A percentile compares a stretch with the other conserved stretches of the same genome.
Evolutionary conservation across 345 rosid species (phyloP).

Genomic region (Populus tremula): DNA sequence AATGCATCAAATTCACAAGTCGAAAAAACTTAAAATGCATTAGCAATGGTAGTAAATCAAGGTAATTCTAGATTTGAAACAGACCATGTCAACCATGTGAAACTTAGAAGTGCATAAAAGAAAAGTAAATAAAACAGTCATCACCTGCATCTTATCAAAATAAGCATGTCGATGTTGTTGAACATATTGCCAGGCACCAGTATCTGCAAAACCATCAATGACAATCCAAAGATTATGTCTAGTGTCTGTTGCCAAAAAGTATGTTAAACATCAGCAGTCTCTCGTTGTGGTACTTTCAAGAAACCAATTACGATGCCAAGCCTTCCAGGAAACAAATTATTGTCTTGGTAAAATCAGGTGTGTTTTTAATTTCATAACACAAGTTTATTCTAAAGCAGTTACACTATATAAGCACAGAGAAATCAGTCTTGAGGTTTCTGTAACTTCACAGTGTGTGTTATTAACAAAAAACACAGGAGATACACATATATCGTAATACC

Average conservation of each 20-base stretch:
- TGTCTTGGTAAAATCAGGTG: no score
- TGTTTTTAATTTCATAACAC: no score
- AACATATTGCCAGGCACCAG: slow-evolving; percentile 88
- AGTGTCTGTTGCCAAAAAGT: no score
- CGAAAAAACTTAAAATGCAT: not conserved
- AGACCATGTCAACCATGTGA: not conserved
- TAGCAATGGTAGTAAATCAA: not conserved
- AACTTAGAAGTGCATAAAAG: not conserved
- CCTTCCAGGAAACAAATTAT: no score
- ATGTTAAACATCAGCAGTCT: no score
- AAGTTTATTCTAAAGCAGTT: no score
- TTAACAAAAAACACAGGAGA: no score
- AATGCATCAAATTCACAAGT: not conserved
- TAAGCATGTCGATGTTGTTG: slow-evolving; percentile 81
- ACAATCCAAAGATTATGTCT: not conserved
- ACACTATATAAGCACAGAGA: no score
- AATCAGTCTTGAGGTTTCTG: no score
- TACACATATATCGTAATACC: slow-evolving; percentile 36
- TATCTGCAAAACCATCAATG: slow-evolving; percentile 43
- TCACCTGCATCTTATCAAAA: slow-evolving; percentile 95
- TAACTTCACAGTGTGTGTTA: no score
- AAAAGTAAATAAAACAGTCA: not conserved
- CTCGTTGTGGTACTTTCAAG: no score
- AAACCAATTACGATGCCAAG: no score
- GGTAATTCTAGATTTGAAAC: not conserved